These are phyloP conservation scores for Vitis hybrid DNA, from an alignment of 177 flowering plant species.

Conservation along the genomic window DNA sequence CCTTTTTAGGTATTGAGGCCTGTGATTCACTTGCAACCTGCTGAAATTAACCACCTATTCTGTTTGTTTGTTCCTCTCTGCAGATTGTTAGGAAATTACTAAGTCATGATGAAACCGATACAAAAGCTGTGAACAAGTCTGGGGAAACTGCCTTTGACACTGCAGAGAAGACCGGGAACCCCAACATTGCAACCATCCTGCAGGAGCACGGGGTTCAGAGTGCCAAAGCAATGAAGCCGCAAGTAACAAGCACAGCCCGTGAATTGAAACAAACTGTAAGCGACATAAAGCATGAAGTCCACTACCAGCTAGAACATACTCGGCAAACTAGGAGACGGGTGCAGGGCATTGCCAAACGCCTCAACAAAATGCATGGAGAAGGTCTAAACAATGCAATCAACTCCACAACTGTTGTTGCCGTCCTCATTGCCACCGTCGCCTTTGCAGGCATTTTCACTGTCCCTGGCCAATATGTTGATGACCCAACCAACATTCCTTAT, in stretches of 20 bases:
- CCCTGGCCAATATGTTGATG: constrained; percentile 48
- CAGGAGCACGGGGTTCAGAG: constrained; percentile 64
- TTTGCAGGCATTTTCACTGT: constrained; percentile 55
- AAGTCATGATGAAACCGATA: constrained; percentile 43
- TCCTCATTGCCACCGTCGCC: constrained; percentile 56
- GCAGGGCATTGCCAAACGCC: constrained; percentile 42
- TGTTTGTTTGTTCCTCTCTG: constrained; percentile 8
- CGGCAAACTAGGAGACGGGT: constrained; percentile 43
- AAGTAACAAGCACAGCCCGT: constrained; percentile 46
- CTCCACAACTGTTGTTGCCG: constrained; percentile 54
- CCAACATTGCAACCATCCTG: constrained; percentile 43
- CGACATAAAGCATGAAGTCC: constrained; percentile 94
- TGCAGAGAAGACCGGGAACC: constrained; percentile 65
- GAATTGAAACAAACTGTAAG: constrained; percentile 92
- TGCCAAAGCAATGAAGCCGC: constrained; percentile 48
- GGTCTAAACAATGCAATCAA: constrained; percentile 57
- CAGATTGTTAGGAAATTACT: constrained; percentile 78
- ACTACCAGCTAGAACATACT: constrained; percentile 58
- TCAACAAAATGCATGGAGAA: constrained; percentile 46
- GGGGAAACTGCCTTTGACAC: constrained; percentile 93
- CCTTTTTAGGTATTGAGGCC: too few species aligned
- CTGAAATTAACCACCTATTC: background rate
- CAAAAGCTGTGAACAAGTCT: constrained; percentile 51
- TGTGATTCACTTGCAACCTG: too few species aligned
- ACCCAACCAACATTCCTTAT: constrained; percentile 18